A percentile compares a stretch with the other conserved stretches of the same genome.
phyloP scores from a whole-genome alignment of 192 early-diverging fungal genomes.

The Podila epicladia region DNA sequence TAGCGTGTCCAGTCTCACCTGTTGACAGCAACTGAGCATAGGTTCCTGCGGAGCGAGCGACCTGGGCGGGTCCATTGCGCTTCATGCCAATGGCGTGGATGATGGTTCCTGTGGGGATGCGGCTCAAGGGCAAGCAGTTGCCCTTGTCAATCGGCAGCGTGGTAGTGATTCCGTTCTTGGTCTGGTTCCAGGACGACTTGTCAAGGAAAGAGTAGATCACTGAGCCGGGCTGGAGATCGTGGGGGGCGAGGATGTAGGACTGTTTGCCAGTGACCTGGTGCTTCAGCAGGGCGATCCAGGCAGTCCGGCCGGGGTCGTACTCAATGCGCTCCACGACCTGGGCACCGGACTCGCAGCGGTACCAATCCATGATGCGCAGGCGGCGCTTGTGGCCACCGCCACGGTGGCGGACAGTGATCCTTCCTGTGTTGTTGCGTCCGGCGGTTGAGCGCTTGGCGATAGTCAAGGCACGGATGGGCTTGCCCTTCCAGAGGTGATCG shows the following conservation, averaged over 20 bases:
- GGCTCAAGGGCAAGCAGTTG: conserved; percentile 88
- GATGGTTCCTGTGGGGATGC: conserved; percentile 92
- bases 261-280: conserved; percentile 79
- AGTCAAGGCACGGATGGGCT: conserved; percentile 80
- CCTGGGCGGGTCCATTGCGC: conserved; percentile 76
- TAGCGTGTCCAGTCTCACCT: conserved; percentile 79
- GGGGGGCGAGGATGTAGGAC: conserved; percentile 88
- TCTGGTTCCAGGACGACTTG: conserved; percentile 45
- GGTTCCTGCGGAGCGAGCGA: conserved; percentile 88
- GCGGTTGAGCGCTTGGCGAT: conserved; percentile 84
- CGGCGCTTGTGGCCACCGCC: conserved; percentile 94
- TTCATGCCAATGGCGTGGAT: conserved; percentile 89
- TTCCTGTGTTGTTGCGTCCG: conserved; percentile 90
- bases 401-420: conserved; percentile 90
- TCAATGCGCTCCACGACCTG: conserved; percentile 91
- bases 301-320: conserved; percentile 93
- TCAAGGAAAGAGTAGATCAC: conserved; percentile 73
- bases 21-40: conserved; percentile 87
- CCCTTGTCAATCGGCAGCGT: conserved; percentile 76
- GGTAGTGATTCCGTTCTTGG: conserved; percentile 49
- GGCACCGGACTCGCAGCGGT: conserved; percentile 74
- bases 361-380: conserved; percentile 89
- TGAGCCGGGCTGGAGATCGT: conserved; percentile 78
- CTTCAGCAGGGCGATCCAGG: conserved; percentile 86
- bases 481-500: conserved; percentile 90